A percentile compares a stretch with the other conserved stretches of the same genome.
Evolutionary conservation across 2,329 filamentous ascomycete species (phyloP).

Genomic region (Apiospora hydei): DNA sequence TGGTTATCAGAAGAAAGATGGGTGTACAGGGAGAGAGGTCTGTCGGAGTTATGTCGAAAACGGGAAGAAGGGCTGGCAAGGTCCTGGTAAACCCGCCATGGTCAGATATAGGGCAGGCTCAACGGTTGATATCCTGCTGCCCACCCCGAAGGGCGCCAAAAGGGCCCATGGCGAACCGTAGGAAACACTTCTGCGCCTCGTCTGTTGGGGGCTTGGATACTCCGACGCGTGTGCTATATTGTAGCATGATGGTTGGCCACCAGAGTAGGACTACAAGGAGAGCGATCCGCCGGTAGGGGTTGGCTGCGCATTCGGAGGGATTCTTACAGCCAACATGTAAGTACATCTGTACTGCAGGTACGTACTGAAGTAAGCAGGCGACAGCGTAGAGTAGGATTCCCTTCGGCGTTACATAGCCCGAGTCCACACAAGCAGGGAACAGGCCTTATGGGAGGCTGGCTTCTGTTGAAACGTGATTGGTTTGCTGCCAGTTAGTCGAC

Average conservation of each 20-base stretch:
- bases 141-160: background rate
- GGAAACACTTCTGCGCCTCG: background rate
- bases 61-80: background rate
- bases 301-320: background rate
- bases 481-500: background rate
- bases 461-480: background rate
- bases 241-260: background rate
- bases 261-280: background rate
- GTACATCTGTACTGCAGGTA: background rate
- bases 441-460: background rate
- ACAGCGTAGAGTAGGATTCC: background rate
- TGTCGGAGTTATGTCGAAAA: constrained; percentile 5
- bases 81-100: background rate
- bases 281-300: background rate
- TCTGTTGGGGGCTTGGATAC: background rate
- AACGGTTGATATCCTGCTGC: background rate
- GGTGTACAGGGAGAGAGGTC: background rate
- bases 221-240: background rate
- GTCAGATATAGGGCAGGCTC: background rate
- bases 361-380: background rate
- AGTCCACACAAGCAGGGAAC: background rate
- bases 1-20: background rate
- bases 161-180: background rate
- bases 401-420: background rate
- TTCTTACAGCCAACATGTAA: background rate